Base-by-base conservation (phyloP, 1,284 basidiomycete species). In the Rugiboletus extremiorientalis region DNA sequence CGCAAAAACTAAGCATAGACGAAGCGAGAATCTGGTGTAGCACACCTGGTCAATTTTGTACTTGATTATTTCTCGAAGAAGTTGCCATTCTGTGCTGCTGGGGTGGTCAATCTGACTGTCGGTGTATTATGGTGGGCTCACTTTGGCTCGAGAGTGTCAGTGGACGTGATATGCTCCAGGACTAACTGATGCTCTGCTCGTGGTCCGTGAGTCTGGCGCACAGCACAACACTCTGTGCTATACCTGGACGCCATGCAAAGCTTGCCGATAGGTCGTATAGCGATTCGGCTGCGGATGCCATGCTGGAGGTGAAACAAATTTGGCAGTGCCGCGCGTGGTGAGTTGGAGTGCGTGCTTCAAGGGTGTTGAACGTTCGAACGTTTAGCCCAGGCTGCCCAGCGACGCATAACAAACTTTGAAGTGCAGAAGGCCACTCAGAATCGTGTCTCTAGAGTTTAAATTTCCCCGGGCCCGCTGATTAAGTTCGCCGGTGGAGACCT, bases 21-120 rank as follows among this genome's bases (percentile, higher is more conserved):
- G 28, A 51, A 43, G 36, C 6, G 36, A 28, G 18, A 58, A 53
- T 20, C 54, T 49, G 57, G 38, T 45, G 46, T 14, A 25, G 59
- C 72, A 33, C 60, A 89, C 90, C 77, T 89, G 74, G 64, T 79
- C 72, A 9, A 92, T 76, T 68, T 85, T 89, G 67, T 81, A 72
- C 68, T 91, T 92, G 67, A 93, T 83, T 55, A 85, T 83, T 63
- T 89, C 80, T 44, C 88, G 83, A 30, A 95, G 78, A 30, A 80
- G 76, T 16, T 79, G 70, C 93, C 93, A 96, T 70, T 92, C 88
- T 63, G 79, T 77, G 65, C 91, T 93, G 74, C 27, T 50, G 31
- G n/a, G 58, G 59, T 46, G 50, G 55, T 60, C 48, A 62, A 50
- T 36, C 54, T 57, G 47, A 36, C 22, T n/a, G 28, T 37, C 37